Conservation (phyloP, 768 basidiomycete genomes). For the Lentinula sp. region DNA sequence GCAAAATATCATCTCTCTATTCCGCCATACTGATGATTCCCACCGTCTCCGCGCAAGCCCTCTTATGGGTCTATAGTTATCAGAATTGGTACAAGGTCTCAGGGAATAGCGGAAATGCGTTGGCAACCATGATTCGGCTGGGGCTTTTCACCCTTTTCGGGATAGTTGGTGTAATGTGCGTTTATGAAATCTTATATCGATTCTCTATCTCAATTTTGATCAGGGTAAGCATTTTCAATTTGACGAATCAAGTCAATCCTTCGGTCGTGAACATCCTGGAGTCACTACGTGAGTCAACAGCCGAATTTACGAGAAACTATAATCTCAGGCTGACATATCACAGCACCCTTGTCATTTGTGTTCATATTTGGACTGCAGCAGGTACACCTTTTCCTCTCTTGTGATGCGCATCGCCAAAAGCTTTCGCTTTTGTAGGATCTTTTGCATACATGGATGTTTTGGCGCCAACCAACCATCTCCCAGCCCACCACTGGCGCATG, state of each 20-base stretch:
- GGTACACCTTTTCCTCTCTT: not conserved
- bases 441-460: slow-evolving; percentile 4
- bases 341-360: slow-evolving; percentile 9
- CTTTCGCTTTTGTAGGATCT: not conserved
- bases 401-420: not conserved
- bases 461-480: not conserved
- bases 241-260: not conserved
- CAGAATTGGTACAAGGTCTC: not conserved
- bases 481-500: not conserved
- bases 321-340: not conserved
- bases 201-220: not conserved
- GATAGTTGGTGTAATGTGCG: slow-evolving; percentile 6
- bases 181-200: not conserved
- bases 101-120: not conserved
- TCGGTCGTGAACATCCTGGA: not conserved
- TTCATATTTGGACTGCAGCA: slow-evolving; percentile 10
- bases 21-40: slow-evolving; percentile 4
- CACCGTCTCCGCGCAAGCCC: not conserved
- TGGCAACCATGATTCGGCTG: slow-evolving; percentile 6
- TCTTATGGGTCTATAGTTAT: not conserved
- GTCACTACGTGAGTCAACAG: slow-evolving; percentile 5
- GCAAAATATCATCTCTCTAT: not conserved
- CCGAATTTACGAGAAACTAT: not conserved
- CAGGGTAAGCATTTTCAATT: not conserved
- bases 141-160: slow-evolving; percentile 5